Base-by-base conservation (phyloP, 371 early-diverging fungal species). In the Batkoa obscura region DNA sequence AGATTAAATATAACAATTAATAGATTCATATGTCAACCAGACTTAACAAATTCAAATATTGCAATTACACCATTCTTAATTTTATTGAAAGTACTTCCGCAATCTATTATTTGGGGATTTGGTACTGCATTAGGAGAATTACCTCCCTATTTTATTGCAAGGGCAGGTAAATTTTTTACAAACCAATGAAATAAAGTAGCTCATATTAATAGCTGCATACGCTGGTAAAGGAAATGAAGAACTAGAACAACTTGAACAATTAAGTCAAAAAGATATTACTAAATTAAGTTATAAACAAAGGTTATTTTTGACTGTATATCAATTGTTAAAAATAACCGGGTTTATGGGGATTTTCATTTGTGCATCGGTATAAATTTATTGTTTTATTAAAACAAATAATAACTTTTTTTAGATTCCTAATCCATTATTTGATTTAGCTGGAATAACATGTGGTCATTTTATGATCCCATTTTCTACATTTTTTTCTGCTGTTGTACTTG, bases 111-210 rank as follows among this genome's bases (percentile, higher is more conserved):
- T 60, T 91, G 91, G 94, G 91, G 92, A 8, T 64, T 80, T 31
- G 94, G 94, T 13, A 91, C 94, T 0, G 86, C 94, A 2, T 61
- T 93, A 2, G 92, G 94, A n/a, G 94, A 93, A 64, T 66, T 93
- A 34, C 94, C 94, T 8, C 94, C 93, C 0, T 93, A 92, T 64
- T 92, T 93, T 73, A 82, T 93, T 4, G 91, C 92, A 12, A 69
- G 88, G 45, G 88, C 91, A 10, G 84, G 85, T 83, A 72, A 43
- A 51, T 45, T 1, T 15, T 45, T 9, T 45, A 48, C 8, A 34
- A 31, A 10, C 23, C 17, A 13, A 42, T 50, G 30, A 5, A 32
- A 5, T 31, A 50, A 37, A 23, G n/a, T 39, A 10, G 1, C 17
- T 1, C 48, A 8, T 49, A 57, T 30, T 56, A 15, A 47, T 59